phyloP scores from a whole-genome alignment of 2,329 filamentous ascomycete species.

The Colletotrichum neosansevieriae region DNA sequence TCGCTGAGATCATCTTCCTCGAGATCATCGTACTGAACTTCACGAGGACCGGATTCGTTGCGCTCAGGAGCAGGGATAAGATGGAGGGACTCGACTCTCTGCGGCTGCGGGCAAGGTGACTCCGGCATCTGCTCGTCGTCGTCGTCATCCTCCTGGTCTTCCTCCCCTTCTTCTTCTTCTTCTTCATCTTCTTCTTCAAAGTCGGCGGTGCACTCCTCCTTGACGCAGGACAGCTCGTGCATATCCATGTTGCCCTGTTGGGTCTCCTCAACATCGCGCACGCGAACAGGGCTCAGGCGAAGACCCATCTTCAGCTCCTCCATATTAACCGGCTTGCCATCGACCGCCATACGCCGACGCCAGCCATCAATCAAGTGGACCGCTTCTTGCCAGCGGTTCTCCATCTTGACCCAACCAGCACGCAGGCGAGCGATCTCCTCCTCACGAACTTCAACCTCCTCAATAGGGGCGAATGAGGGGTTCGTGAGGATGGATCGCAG shows the following conservation, averaged over 20 bases:
- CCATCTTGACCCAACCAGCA: constrained; percentile 93
- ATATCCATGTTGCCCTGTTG: constrained; percentile 51
- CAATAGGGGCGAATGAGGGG: constrained; percentile 94
- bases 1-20: constrained; percentile 49
- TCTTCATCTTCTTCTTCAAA: constrained; percentile 55
- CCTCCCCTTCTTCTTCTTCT: constrained; percentile 34
- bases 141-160: constrained; percentile 40
- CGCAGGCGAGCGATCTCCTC: constrained; percentile 88
- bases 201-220: constrained; percentile 52
- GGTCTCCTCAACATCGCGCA: constrained; percentile 64
- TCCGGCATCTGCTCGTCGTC: constrained; percentile 32
- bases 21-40: constrained; percentile 43
- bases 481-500: constrained; percentile 89
- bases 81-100: constrained; percentile 53
- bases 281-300: constrained; percentile 69
- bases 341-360: constrained; percentile 82
- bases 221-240: constrained; percentile 51
- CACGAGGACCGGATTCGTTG: neutral
- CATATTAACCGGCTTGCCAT: constrained; percentile 76
- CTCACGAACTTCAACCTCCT: constrained; percentile 93
- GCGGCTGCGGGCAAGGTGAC: constrained; percentile 45
- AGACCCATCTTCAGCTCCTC: constrained; percentile 77
- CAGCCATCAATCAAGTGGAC: constrained; percentile 92
- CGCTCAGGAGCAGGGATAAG: constrained; percentile 52
- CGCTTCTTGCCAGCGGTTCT: constrained; percentile 88